Evolutionary conservation across 2,329 filamentous ascomycete species (phyloP).

Genomic region (Aspergillus candidus): DNA sequence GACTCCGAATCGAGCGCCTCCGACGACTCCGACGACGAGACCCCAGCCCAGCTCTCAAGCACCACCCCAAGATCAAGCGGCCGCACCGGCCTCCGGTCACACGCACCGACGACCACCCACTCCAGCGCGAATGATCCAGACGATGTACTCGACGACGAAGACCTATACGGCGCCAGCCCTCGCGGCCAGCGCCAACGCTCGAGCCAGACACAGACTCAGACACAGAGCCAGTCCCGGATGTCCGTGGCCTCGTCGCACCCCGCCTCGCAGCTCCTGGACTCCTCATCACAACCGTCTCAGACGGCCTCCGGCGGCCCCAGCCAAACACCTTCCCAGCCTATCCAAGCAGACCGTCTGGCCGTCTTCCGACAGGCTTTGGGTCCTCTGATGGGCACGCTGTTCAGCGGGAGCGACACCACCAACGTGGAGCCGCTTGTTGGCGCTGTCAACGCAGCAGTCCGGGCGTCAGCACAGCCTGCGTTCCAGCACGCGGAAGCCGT

Average conservation of each 20-base stretch:
- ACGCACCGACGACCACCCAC: conserved; percentile 28
- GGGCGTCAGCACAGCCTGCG: conserved; percentile 38
- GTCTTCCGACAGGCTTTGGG: conserved; percentile 77
- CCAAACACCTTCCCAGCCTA: conserved; percentile 30
- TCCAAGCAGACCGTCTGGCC: conserved; percentile 55
- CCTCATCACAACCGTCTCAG: conserved; percentile 48
- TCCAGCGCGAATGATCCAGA: conserved; percentile 43
- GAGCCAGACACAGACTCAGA: conserved; percentile 31
- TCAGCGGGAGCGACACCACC: conserved; percentile 72
- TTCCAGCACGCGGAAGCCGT: conserved; percentile 70
- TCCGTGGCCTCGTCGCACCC: conserved; percentile 77
- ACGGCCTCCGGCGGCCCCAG: conserved; percentile 35
- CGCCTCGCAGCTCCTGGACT: conserved; percentile 61
- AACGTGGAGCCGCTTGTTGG: conserved; percentile 66
- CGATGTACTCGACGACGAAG: conserved; percentile 47
- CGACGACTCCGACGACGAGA: conserved; percentile 26
- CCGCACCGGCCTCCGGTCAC: conserved; percentile 27
- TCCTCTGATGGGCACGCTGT: conserved; percentile 78
- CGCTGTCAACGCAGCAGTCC: conserved; percentile 70
- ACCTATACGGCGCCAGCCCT: conserved; percentile 49
- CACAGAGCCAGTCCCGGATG: conserved; percentile 47
- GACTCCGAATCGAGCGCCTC: conserved; percentile 44
- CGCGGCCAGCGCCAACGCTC: conserved; percentile 36
- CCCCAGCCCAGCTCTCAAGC: conserved; percentile 19
- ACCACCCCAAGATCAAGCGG: conserved; percentile 30